Percentiles rank a stretch among this genome's conserved stretches.
phyloP scores from a whole-genome alignment of 192 early-diverging fungal genomes.

The Coemansia reversa region DNA sequence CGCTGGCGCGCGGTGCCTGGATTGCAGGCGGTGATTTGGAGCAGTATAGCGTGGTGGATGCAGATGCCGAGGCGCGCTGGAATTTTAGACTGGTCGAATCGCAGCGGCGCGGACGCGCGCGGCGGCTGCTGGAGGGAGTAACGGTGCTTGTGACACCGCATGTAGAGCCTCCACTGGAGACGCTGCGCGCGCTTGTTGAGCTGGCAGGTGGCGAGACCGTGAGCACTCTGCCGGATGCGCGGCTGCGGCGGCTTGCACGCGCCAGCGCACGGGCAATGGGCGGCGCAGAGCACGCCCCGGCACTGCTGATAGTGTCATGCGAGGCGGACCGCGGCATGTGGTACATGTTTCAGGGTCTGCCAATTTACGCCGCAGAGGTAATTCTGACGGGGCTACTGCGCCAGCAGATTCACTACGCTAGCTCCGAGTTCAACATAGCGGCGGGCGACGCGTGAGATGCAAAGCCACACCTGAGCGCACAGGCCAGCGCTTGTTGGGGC shows the following conservation, averaged over 20 bases:
- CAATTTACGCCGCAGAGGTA: constrained; percentile 33
- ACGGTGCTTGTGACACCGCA: constrained; percentile 36
- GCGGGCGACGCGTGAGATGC: no score
- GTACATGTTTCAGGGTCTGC: constrained; percentile 27
- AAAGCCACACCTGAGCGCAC: no score
- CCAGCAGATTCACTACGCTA: constrained; percentile 25
- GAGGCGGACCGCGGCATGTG: constrained; percentile 35
- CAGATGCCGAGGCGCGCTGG: constrained; percentile 31
- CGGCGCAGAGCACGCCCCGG: constrained; percentile 6
- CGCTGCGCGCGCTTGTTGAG: constrained; percentile 40
- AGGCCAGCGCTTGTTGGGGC: constrained; percentile 5
- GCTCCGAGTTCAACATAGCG: constrained; percentile 15
- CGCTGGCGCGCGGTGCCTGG: constrained; percentile 35
- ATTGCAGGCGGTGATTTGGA: constrained; percentile 12
- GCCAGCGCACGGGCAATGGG: constrained; percentile 14
- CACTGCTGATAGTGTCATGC: constrained; percentile 45
- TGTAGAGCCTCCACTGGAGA: constrained; percentile 21
- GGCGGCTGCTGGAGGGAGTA: constrained; percentile 28
- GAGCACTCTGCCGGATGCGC: constrained; percentile 10
- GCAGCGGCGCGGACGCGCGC: constrained; percentile 18
- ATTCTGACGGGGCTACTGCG: constrained; percentile 39
- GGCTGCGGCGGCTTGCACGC: constrained; percentile 26
- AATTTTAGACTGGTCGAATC: constrained; percentile 24
- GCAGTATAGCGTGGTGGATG: constrained; percentile 27
- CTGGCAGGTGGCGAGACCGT: constrained; percentile 41